Percentiles rank a stretch among this genome's conserved stretches.
These are phyloP conservation scores for Lagenaria siceraria DNA, from an alignment of 306 rosid species.

Conservation along the genomic window DNA sequence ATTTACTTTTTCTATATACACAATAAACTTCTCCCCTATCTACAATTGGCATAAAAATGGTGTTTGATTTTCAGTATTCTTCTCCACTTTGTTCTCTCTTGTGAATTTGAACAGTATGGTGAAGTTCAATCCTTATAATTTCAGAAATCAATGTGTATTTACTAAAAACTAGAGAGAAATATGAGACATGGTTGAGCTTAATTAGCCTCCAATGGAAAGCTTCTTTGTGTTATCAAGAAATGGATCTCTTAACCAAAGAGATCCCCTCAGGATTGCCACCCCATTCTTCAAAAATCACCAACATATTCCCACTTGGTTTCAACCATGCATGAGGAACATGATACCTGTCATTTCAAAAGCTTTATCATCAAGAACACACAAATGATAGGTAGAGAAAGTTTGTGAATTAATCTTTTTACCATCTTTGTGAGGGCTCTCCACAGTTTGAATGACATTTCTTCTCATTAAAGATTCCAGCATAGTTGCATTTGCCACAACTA, in stretches of 20 bases:
- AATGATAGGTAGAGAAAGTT: neutral
- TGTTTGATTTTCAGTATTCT: neutral
- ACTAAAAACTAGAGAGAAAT: neutral
- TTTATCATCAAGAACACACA: neutral
- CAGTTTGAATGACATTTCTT: slow-evolving; percentile 54
- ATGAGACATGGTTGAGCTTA: slow-evolving; percentile 16
- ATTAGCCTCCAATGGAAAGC: slow-evolving; percentile 38
- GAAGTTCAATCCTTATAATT: no score
- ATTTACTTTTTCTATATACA: slow-evolving; percentile 24
- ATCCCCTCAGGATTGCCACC: slow-evolving; percentile 71
- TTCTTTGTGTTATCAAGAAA: slow-evolving; percentile 14
- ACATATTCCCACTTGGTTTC: slow-evolving; percentile 40
- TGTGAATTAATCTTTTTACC: slow-evolving; percentile 26
- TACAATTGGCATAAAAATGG: slow-evolving; percentile 18
- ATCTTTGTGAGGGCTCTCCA: slow-evolving; percentile 84
- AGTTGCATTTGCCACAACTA: slow-evolving; percentile 43
- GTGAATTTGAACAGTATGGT: no score
- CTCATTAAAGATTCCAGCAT: slow-evolving; percentile 61
- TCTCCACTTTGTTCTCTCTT: neutral
- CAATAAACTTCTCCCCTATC: slow-evolving; percentile 22
- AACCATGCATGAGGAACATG: slow-evolving; percentile 85
- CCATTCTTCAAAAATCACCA: slow-evolving; percentile 82
- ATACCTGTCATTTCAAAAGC: slow-evolving; percentile 45
- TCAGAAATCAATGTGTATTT: neutral
- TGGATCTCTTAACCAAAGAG: slow-evolving; percentile 43